These are phyloP conservation scores for Collybia nuda DNA, from an alignment of 768 basidiomycete genomes.

Conservation along the genomic window DNA sequence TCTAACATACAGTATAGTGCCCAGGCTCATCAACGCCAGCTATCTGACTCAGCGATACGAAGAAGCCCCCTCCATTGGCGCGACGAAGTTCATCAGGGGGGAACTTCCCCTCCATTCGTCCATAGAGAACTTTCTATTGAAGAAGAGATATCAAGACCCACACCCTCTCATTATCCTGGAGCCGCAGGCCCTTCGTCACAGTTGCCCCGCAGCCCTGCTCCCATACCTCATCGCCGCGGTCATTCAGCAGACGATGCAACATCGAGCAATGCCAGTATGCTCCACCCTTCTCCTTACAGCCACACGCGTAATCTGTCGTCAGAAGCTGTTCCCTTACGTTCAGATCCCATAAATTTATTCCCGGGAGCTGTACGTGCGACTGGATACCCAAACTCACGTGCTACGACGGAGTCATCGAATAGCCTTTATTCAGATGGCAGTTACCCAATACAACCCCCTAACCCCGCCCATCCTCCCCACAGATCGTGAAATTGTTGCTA, in stretches of 20 bases:
- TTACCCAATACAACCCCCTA: too few relatives aligned
- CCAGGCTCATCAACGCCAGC: background rate
- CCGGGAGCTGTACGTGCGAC: slow-evolving; percentile 36
- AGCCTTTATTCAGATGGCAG: too few relatives aligned
- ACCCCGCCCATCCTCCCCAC: too few relatives aligned
- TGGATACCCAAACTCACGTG: slow-evolving; percentile 17
- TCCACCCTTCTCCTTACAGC: slow-evolving; percentile 5
- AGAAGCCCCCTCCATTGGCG: background rate
- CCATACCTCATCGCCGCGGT: slow-evolving; percentile 11
- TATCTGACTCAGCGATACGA: background rate
- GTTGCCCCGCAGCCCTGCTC: slow-evolving; percentile 6
- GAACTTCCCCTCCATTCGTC: background rate
- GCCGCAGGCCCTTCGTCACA: slow-evolving; percentile 4
- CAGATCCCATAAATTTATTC: slow-evolving; percentile 30
- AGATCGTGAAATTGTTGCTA: too few relatives aligned
- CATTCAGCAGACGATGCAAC: slow-evolving; percentile 13
- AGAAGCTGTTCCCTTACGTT: slow-evolving; percentile 19
- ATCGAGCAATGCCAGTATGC: slow-evolving; percentile 4
- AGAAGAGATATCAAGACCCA: background rate
- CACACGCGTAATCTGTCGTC: slow-evolving; percentile 18
- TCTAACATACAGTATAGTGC: background rate
- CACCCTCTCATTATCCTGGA: background rate
- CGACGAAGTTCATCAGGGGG: background rate
- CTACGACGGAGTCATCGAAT: too few relatives aligned
- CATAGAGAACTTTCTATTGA: background rate